These are phyloP conservation scores for Dalbergia oliveri DNA, from an alignment of 306 rosid genomes.

Conservation along the genomic window DNA sequence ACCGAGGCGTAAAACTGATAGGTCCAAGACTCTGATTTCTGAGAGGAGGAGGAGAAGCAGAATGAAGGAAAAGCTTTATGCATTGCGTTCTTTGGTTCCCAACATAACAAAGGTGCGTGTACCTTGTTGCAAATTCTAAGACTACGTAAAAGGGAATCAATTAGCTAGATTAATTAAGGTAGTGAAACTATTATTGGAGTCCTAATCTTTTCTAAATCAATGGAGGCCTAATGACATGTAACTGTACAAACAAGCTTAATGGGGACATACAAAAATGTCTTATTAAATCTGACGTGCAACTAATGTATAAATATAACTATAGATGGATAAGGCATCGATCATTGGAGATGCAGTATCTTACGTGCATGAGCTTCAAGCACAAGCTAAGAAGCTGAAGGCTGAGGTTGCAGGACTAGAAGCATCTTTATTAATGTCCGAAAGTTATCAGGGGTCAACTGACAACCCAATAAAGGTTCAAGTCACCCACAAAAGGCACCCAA, in stretches of 20 bases:
- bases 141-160: too few species aligned
- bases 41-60: conserved; percentile 83
- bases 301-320: not conserved
- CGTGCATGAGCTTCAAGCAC: conserved; percentile 76
- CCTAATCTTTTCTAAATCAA: too few species aligned
- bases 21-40: conserved; percentile 79
- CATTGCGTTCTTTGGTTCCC: conserved; percentile 88
- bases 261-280: not conserved
- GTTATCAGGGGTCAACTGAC: conserved; percentile 50
- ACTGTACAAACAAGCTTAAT: not conserved
- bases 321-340: conserved; percentile 99
- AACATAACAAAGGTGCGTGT: conserved; percentile 79
- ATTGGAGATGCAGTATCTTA: conserved; percentile 86
- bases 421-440: conserved; percentile 56
- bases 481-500: conserved; percentile 34
- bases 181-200: too few species aligned
- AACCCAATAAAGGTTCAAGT: conserved; percentile 49
- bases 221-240: too few species aligned
- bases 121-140: too few species aligned
- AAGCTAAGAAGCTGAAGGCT: conserved; percentile 72
- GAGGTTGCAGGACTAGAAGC: conserved; percentile 81
- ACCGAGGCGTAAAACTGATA: conserved; percentile 62
- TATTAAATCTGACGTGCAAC: not conserved
- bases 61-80: conserved; percentile 94
- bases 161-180: too few species aligned